Evolutionary conservation across 805 yeast genomes (phyloP).

Genomic region (Pichia cabralensis): DNA sequence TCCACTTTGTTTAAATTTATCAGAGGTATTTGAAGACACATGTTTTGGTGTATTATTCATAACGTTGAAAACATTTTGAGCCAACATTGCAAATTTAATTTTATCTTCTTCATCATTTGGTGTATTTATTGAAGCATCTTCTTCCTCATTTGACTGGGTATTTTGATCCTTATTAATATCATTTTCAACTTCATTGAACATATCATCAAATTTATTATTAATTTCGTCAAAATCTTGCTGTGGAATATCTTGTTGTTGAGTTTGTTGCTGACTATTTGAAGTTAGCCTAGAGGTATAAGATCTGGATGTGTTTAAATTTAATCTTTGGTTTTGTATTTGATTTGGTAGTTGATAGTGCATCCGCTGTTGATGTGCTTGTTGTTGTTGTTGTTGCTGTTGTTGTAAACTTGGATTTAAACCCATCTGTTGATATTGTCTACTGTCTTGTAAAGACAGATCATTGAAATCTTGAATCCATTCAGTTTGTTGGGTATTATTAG

Average conservation of each 20-base stretch:
- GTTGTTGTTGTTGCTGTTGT: slow-evolving; percentile 1
- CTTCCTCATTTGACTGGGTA: slow-evolving; percentile 7
- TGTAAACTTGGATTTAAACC: neutral
- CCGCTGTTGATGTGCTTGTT: too few relatives aligned
- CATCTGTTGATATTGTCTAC: neutral
- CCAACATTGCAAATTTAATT: slow-evolving; percentile 30
- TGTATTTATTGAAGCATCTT: neutral
- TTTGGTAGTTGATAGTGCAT: too few relatives aligned
- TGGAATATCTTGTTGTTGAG: neutral
- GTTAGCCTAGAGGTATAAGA: too few relatives aligned
- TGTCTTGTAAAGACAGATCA: neutral
- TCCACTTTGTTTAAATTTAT: slow-evolving; percentile 30
- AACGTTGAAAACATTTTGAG: slow-evolving; percentile 28
- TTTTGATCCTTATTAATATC: slow-evolving; percentile 9
- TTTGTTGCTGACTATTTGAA: neutral
- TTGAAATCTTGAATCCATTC: slow-evolving; percentile 1
- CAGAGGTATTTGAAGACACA: slow-evolving; percentile 22
- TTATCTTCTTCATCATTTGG: slow-evolving; percentile 24
- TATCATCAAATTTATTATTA: slow-evolving; percentile 16
- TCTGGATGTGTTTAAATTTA: too few relatives aligned
- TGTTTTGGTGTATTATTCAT: slow-evolving; percentile 26
- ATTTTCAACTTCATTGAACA: slow-evolving; percentile 22
- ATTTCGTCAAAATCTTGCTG: neutral
- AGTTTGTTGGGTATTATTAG: too few relatives aligned
- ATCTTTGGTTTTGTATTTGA: too few relatives aligned